Percentiles rank a stretch among this genome's conserved stretches.
Evolutionary conservation across 139 green algal species (phyloP).

Genomic region (Tetradesmus lagerheimii): DNA sequence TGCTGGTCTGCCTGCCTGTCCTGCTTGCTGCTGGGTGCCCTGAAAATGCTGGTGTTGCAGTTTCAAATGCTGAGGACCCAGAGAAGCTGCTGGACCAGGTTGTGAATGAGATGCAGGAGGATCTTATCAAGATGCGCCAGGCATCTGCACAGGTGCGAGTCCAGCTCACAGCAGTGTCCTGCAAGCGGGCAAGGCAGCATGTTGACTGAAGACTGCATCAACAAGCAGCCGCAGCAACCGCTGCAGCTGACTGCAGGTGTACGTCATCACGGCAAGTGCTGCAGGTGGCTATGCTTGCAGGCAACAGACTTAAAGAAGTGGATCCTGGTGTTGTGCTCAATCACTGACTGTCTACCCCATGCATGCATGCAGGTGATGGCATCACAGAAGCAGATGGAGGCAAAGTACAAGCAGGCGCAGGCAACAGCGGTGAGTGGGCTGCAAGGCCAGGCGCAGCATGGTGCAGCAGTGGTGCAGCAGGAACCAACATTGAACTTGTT

Average conservation of each 20-base stretch:
- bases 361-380: slow-evolving; percentile 86
- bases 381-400: slow-evolving; percentile 97
- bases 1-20: neutral
- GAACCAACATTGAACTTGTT: too few species aligned
- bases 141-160: slow-evolving; percentile 89
- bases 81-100: slow-evolving; percentile 99
- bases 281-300: neutral
- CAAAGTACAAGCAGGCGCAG: slow-evolving; percentile 92
- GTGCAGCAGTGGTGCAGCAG: neutral
- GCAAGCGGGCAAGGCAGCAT: neutral
- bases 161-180: neutral
- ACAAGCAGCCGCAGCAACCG: neutral
- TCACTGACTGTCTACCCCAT: neutral
- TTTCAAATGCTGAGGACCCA: slow-evolving; percentile 90
- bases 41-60: slow-evolving; percentile 49
- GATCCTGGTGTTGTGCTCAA: neutral
- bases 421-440: slow-evolving; percentile 69
- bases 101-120: slow-evolving; percentile 97
- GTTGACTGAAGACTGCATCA: neutral
- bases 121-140: slow-evolving; percentile 98
- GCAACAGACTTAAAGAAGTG: too few species aligned
- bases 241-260: neutral
- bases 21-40: neutral
- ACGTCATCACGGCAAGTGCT: neutral
- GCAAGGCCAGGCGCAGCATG: neutral